Percentiles rank a stretch among this genome's conserved stretches.
These are phyloP conservation scores for Solanum acaule DNA, from an alignment of 257 asterid species.

Conservation along the genomic window DNA sequence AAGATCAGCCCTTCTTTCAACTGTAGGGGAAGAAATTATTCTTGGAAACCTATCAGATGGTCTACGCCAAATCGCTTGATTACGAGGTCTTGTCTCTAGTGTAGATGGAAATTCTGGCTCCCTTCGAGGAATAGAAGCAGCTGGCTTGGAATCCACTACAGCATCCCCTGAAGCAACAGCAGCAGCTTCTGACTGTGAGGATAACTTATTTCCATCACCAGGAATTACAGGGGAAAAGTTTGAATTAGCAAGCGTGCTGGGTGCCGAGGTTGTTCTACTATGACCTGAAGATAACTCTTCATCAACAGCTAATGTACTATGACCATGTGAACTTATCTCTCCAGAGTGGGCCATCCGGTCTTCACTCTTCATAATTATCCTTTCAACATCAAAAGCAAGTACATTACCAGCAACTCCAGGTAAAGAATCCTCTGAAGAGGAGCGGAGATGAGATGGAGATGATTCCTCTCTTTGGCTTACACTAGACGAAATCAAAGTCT, in stretches of 20 bases:
- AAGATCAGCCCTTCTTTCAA: conserved; percentile 63
- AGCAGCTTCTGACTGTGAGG: conserved; percentile 37
- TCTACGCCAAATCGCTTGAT: conserved; percentile 60
- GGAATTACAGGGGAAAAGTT: conserved; percentile 46
- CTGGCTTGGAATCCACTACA: conserved; percentile 38
- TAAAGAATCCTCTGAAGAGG: conserved; percentile 49
- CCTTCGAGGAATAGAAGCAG: conserved; percentile 34
- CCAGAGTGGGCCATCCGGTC: conserved; percentile 54
- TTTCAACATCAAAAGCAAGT: conserved; percentile 30
- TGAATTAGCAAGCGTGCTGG: conserved; percentile 48
- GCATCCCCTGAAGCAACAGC: conserved; percentile 62
- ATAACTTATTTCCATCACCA: conserved; percentile 40
- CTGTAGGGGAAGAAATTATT: conserved; percentile 44
- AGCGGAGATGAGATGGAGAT: conserved; percentile 50
- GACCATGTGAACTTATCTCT: conserved; percentile 38
- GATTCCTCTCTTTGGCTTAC: conserved; percentile 23
- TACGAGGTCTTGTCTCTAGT: conserved; percentile 49
- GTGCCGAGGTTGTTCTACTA: conserved; percentile 45
- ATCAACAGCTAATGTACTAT: conserved; percentile 22
- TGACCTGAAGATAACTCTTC: conserved; percentile 36
- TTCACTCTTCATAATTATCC: conserved; percentile 36
- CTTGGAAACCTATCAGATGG: conserved; percentile 58
- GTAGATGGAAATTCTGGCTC: conserved; percentile 39
- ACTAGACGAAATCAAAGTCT: conserved; percentile 23
- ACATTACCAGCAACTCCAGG: conserved; percentile 37